Base-by-base conservation (phyloP, 306 rosid species). In the Astragalus glycyphyllos region DNA sequence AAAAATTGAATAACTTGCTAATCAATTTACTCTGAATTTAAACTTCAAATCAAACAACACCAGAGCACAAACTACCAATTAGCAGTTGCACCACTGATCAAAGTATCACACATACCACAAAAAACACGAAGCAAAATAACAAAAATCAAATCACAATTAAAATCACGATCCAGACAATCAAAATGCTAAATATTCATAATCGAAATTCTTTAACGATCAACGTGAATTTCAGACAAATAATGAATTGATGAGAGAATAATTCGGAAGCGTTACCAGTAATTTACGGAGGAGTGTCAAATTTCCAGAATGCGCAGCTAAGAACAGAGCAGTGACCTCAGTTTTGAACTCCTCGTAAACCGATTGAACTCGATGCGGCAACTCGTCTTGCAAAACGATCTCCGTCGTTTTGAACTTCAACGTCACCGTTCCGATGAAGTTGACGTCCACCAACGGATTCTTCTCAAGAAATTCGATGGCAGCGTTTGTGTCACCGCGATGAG, bases 311-410 rank as follows among this genome's bases (percentile, higher is more conserved):
- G 87, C 83, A 17, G 89, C 89, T 37, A 88, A 75, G 41, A 88
- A 86, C 73, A 88, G 80, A 53, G 95, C 84, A 31, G 91, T 84
- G 53, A 86, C 86, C n/a, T 84, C 87, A 35, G 91, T 86, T 73
- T 78, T 88, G 73, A 80, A 88, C 82, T 88, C 91, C 73, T 88
- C 84, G 72, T 75, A 80, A 11, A 44, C 82, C 2, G 81, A 76
- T 8, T 53, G 59, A 6, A 88, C 89, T 75, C 81, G 59, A 64
- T 84, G 86, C 56, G 88, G 73, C 69, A 69, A 78, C 78, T 84
- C 88, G 12, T 79, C 91, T 23, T 49, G 80, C 64, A 74, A 58
- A 16, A 74, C 82, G 49, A 89, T 77, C 78, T 89, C 91, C 31
- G 86, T 80, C 55, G 77, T 84, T 72, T 65, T 84, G 40, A 79